Base-by-base conservation (phyloP, 23 red algal species). In the Gracilaria vermiculophylla region DNA sequence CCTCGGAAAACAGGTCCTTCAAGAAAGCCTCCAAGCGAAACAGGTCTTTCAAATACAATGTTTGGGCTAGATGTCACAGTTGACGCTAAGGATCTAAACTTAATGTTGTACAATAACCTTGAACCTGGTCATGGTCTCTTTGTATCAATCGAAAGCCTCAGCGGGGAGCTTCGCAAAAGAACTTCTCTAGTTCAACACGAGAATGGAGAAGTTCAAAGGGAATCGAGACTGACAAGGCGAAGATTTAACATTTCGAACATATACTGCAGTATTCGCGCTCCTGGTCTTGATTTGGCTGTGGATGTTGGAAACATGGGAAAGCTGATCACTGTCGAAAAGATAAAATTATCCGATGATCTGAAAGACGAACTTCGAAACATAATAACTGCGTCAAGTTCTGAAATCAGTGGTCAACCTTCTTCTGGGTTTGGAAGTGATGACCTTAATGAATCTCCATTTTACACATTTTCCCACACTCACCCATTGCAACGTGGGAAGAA, bases 81-180 rank as follows among this genome's bases (percentile, higher is more conserved):
- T 31, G 66, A 76, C 20, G 86, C 69, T 35, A 65, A 64, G 50
- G 82, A 91, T 60, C 65, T 95, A 25, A 86, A 95, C 16, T 20
- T 95, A 36, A 85, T 82, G 83, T 56, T 95, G 58, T 95, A 86
- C 73, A 95, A 95, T 40, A 95, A 95, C 52, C 51, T 95, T 37
- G 86, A 91, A 57, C 73, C 42, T 21, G 93, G 93, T 49, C 71
- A 95, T 53, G 87, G 93, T 17, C 73, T 95, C 6, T 86, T 88
- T 56, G 40, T 95, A 23, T 91, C 80, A 9, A 45, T 95, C 12
- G 5, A 69, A 21, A 54, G 33, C 35, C 66, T 86, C 4, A 47
- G 41, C 23, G 82, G 77, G 27, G 66, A 78, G 44, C 48, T 88
- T 49, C 48, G 69, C 53, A 88, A 77, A 41, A 58, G 84, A 76